Evolutionary conservation across 352 stramenopile genomes (phyloP).

Genomic region (Phytophthora kernoviae): DNA sequence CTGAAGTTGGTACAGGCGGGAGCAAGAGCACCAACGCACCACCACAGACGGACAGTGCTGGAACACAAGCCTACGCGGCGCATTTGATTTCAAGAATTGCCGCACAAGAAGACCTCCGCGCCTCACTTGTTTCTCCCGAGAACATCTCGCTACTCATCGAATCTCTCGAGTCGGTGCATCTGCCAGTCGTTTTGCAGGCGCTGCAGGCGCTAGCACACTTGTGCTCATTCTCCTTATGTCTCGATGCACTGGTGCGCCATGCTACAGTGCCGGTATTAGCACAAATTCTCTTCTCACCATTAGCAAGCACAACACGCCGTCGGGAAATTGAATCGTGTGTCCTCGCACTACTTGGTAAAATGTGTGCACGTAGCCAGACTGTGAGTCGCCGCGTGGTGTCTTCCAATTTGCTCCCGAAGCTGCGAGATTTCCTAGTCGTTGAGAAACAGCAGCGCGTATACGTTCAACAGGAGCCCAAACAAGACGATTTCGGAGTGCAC

Average conservation of each 20-base stretch:
- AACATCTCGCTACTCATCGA: conserved; percentile 70
- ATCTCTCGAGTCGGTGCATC: conserved; percentile 73
- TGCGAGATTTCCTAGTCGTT: conserved; percentile 45
- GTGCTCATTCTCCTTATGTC: conserved; percentile 62
- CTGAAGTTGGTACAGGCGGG: conserved; percentile 1
- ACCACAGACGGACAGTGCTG: conserved; percentile 19
- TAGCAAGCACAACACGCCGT: conserved; percentile 39
- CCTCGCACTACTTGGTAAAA: conserved; percentile 50
- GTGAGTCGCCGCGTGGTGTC: conserved; percentile 61
- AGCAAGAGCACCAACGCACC: conserved; percentile 8
- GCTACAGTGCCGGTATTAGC: conserved; percentile 74
- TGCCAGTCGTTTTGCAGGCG: conserved; percentile 62
- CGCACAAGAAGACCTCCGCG: conserved; percentile 54
- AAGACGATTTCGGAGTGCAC: conserved; percentile 28
- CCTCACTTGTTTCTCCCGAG: conserved; percentile 56
- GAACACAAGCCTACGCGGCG: conserved; percentile 58
- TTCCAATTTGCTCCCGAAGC: conserved; percentile 64
- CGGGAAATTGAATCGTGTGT: conserved; percentile 41
- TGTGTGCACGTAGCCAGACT: conserved; percentile 53
- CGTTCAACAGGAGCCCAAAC: conserved; percentile 11
- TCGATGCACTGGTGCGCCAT: conserved; percentile 73
- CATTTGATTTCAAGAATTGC: conserved; percentile 64
- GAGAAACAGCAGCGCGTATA: conserved; percentile 21
- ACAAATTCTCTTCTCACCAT: conserved; percentile 67
- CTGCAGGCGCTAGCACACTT: conserved; percentile 64